Evolutionary conservation across 1,139 yeast genomes (phyloP), one percentile per base, ranked within the genome.

Genomic region (Debaryomyces psychrophilus): DNA sequence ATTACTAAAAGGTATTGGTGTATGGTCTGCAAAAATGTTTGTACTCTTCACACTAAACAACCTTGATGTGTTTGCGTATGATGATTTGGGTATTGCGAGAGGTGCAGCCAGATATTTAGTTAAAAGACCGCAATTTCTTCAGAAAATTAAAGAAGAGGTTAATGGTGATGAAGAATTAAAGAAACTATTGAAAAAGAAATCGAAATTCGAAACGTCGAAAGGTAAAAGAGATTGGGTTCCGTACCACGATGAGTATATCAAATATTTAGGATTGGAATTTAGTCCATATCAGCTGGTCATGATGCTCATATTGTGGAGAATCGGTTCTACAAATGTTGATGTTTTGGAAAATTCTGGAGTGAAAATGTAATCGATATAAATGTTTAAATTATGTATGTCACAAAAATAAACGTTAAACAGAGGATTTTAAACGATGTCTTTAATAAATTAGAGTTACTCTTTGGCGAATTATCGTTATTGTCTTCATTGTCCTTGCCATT

Each of bases 11-110:
- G 97, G 97, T 0, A 79, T 90, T 28, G 97, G 97, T 0, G 79
- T 82, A 1, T 90, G 98, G 98, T 83, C 92, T 8, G 95, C 95
- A 0, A 87, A 86, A 48, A 90, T 90, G 97, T 90, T 90, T 66
- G 68, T 87, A 14, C 62, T 85, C 17, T 89, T 90, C 59, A 86
- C 87, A 0, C 67, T 90, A 40, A 76, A 76, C 27, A 76, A 87
- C 49, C 61, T 79, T 60, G 85, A 90, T 60, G 81, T 88, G 0
- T 88, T 89, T 63, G 87, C 95, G 2, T 72, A 81, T 11, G 90
- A 85, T 29, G 97, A 92, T 65, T 69, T 90, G 45, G 97, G 97
- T 1, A 79, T 90, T 2, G 92, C 93, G 33, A 71, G 95, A 53
- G 97, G 97, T 0, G 79, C 85, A 50, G 78, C 90, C 0, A 65